Evolutionary conservation across 768 basidiomycete genomes (phyloP).

Genomic region (Boletus rubescentipes): DNA sequence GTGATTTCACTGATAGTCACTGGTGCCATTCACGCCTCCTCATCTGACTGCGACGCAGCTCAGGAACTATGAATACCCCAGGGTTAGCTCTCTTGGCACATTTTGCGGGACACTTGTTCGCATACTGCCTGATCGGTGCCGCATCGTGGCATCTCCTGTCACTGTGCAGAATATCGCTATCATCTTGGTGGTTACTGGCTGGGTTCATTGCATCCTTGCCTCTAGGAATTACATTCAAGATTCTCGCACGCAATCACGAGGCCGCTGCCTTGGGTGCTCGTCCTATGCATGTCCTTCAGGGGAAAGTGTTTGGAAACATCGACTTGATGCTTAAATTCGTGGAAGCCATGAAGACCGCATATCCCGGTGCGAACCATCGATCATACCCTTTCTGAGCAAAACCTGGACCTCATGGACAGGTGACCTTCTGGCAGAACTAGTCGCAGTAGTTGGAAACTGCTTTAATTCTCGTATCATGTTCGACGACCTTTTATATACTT

Average conservation of each 20-base stretch:
- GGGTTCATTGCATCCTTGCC: slow-evolving; percentile 36
- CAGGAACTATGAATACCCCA: slow-evolving; percentile 12
- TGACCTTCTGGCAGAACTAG: slow-evolving; percentile 40
- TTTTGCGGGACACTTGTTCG: neutral
- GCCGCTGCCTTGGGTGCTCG: slow-evolving; percentile 49
- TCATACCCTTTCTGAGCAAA: neutral
- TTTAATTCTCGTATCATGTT: slow-evolving; percentile 47
- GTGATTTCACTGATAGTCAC: too few relatives aligned
- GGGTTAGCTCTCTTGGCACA: slow-evolving; percentile 15
- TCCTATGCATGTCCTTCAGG: slow-evolving; percentile 37
- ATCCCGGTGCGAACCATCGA: slow-evolving; percentile 43
- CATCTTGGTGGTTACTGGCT: slow-evolving; percentile 39
- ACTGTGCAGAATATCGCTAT: slow-evolving; percentile 25
- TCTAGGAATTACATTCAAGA: slow-evolving; percentile 29
- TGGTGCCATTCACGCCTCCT: too few relatives aligned
- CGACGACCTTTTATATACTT: slow-evolving; percentile 46
- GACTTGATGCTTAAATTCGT: slow-evolving; percentile 41
- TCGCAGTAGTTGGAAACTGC: slow-evolving; percentile 41
- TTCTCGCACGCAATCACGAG: slow-evolving; percentile 30
- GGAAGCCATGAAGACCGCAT: slow-evolving; percentile 40
- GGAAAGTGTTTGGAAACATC: slow-evolving; percentile 44
- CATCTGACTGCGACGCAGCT: too few relatives aligned
- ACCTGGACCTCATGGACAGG: slow-evolving; percentile 28
- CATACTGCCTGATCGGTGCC: slow-evolving; percentile 1
- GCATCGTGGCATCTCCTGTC: slow-evolving; percentile 6